A percentile compares a stretch with the other conserved stretches of the same genome.
These are phyloP conservation scores for Cystobasidiaceae sp. DNA, from an alignment of 1,284 basidiomycete genomes.

Conservation along the genomic window DNA sequence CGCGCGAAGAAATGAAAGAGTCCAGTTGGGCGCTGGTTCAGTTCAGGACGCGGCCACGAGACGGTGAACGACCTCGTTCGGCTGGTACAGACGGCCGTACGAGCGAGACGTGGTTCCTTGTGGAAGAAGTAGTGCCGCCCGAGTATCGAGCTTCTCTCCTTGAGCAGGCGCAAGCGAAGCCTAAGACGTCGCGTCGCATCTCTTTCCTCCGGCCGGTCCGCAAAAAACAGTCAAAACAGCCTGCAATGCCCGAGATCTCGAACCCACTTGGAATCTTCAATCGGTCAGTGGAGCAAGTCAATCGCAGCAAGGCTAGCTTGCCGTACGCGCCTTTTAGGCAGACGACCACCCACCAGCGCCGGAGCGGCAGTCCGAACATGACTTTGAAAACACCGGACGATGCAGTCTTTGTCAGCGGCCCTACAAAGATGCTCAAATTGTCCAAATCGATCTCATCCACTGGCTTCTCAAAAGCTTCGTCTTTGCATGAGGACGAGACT, in stretches of 20 bases:
- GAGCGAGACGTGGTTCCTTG: constrained; percentile 42
- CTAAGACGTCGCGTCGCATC: constrained; percentile 19
- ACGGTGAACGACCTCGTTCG: not conserved
- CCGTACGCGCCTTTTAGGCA: not conserved
- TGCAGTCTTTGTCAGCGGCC: constrained; percentile 19
- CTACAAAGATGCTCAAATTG: constrained; percentile 8
- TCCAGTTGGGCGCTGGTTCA: constrained; percentile 41
- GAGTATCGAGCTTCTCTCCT: constrained; percentile 40
- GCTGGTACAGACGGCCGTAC: constrained; percentile 32
- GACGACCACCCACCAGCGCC: not conserved
- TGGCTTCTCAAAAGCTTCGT: constrained; percentile 13
- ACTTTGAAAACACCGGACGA: constrained; percentile 19
- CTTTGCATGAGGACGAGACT: not conserved
- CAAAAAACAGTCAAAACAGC: constrained; percentile 25
- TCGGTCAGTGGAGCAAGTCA: not conserved
- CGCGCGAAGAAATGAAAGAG: constrained; percentile 43
- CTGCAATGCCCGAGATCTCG: constrained; percentile 20
- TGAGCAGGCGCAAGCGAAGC: constrained; percentile 28
- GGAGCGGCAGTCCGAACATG: constrained; percentile 13
- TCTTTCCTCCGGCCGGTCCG: constrained; percentile 29
- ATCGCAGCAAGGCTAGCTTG: constrained; percentile 2
- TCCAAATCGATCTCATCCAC: constrained; percentile 16
- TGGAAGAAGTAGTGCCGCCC: constrained; percentile 43
- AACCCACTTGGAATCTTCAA: constrained; percentile 14
- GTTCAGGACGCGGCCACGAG: constrained; percentile 33